phyloP scores from a whole-genome alignment of 257 asterid species.

The Solanum corneliomulleri region DNA sequence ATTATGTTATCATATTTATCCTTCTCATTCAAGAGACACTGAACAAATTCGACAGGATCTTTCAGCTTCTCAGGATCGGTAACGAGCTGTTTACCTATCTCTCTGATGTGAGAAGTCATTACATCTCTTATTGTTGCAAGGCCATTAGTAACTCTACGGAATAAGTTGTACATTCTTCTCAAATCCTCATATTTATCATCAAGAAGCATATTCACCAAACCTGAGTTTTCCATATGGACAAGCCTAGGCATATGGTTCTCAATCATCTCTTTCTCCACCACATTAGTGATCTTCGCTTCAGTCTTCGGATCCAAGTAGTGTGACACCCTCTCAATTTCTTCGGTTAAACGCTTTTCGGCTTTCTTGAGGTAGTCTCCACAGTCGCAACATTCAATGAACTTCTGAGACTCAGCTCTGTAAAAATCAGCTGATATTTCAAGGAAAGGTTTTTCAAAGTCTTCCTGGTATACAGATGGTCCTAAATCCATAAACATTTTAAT shows the following conservation, averaged over 20 bases:
- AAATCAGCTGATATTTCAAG: conserved; percentile 82
- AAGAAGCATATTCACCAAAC: conserved; percentile 71
- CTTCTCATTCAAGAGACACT: conserved; percentile 59
- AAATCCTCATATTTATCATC: conserved; percentile 73
- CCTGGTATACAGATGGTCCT: conserved; percentile 76
- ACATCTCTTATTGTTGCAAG: conserved; percentile 60
- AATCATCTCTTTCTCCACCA: conserved; percentile 83
- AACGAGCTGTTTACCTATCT: conserved; percentile 78
- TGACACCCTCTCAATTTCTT: conserved; percentile 82
- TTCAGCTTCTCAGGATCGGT: conserved; percentile 87
- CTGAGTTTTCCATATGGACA: conserved; percentile 85
- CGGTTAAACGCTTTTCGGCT: conserved; percentile 72
- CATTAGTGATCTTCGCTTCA: conserved; percentile 61
- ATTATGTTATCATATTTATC: conserved; percentile 75
- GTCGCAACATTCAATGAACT: conserved; percentile 70
- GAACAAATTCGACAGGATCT: conserved; percentile 81
- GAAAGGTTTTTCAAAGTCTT: conserved; percentile 74
- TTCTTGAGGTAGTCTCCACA: conserved; percentile 80
- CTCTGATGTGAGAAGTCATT: conserved; percentile 76
- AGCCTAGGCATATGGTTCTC: conserved; percentile 79
- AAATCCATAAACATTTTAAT: conserved; percentile 79
- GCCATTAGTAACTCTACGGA: conserved; percentile 59
- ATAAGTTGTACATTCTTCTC: conserved; percentile 77
- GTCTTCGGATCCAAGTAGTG: conserved; percentile 69
- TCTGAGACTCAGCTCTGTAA: conserved; percentile 80